Conservation (phyloP, 441 rosid genomes). For the Lepidium campestre region DNA sequence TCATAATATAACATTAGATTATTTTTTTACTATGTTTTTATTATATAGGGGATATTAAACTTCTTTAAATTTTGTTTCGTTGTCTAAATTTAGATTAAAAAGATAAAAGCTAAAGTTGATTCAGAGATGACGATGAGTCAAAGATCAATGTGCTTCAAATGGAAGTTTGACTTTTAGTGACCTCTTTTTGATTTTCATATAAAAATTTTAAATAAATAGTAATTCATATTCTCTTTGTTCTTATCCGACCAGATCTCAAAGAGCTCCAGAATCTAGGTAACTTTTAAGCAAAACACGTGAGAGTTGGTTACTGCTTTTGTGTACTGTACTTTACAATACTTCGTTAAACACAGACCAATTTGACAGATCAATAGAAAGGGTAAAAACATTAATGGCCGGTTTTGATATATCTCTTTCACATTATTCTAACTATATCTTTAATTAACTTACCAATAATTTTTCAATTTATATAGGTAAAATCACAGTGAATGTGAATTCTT, state of each 20-base stretch:
- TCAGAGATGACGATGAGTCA: conserved; percentile 25
- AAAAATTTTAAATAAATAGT: background rate
- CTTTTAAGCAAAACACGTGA: conserved; percentile 17
- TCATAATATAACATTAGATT: too few species aligned
- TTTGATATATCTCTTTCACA: background rate
- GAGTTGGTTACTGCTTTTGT: conserved; percentile 18
- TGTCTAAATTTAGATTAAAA: conserved; percentile 18
- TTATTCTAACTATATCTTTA: too few species aligned
- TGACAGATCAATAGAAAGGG: conserved; percentile 17
- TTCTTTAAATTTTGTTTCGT: conserved; percentile 13
- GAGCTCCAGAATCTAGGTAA: conserved; percentile 22
- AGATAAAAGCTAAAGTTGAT: conserved; percentile 13
- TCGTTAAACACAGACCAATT: conserved; percentile 16
- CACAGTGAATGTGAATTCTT: background rate
- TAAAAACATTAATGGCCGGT: conserved; percentile 2
- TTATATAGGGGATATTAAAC: too few species aligned
- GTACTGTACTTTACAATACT: conserved; percentile 11
- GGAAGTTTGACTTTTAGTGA: conserved; percentile 28
- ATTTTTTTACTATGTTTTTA: too few species aligned
- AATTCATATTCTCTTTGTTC: background rate
- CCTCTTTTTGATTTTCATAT: background rate
- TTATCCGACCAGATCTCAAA: background rate
- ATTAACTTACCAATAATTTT: too few species aligned
- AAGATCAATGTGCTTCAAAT: conserved; percentile 18
- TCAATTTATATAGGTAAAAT: background rate